Evolutionary conservation across 352 stramenopile species (phyloP).

Genomic region (Phytophthora ohioensis): DNA sequence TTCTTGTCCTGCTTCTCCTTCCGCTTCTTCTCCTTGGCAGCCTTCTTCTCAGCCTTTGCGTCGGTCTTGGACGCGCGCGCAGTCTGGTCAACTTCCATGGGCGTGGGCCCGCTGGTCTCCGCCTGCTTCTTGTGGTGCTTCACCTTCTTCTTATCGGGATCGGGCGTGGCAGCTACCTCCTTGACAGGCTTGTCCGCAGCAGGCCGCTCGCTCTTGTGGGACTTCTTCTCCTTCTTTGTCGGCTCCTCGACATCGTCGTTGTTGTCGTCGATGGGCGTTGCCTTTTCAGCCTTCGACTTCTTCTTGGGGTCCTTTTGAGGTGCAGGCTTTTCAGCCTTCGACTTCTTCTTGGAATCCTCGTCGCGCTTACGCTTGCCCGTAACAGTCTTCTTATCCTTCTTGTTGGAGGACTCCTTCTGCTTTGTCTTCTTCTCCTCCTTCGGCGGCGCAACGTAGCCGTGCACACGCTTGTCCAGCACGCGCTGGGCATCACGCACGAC

Average conservation of each 20-base stretch:
- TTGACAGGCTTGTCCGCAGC: conserved; percentile 11
- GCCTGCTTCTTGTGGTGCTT: conserved; percentile 35
- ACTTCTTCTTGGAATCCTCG: conserved; percentile 21
- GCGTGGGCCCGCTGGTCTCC: conserved; percentile 6
- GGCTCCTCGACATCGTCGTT: conserved; percentile 19
- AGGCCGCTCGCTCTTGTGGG: conserved; percentile 35
- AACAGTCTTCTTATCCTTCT: conserved; percentile 38
- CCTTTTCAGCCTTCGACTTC: conserved; percentile 19
- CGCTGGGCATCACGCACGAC: conserved; percentile 83
- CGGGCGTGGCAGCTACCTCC: conserved; percentile 12
- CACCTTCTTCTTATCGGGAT: conserved; percentile 34
- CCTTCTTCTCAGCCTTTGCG: conserved; percentile 39
- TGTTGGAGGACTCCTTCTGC: conserved; percentile 28
- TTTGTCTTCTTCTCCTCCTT: conserved; percentile 75
- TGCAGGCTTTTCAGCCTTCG: conserved; percentile 8
- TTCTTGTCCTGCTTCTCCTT: conserved; percentile 50
- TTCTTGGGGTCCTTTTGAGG: not conserved
- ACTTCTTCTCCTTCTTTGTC: conserved; percentile 40
- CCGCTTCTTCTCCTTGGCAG: conserved; percentile 39
- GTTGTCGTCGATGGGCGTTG: not conserved
- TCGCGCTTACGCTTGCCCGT: conserved; percentile 39
- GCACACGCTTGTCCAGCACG: conserved; percentile 83
- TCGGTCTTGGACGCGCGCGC: conserved; percentile 25
- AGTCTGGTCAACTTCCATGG: conserved; percentile 36
- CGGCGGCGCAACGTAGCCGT: conserved; percentile 79